phyloP scores from a whole-genome alignment of 352 stramenopile species.

The Globisporangium parvum region DNA sequence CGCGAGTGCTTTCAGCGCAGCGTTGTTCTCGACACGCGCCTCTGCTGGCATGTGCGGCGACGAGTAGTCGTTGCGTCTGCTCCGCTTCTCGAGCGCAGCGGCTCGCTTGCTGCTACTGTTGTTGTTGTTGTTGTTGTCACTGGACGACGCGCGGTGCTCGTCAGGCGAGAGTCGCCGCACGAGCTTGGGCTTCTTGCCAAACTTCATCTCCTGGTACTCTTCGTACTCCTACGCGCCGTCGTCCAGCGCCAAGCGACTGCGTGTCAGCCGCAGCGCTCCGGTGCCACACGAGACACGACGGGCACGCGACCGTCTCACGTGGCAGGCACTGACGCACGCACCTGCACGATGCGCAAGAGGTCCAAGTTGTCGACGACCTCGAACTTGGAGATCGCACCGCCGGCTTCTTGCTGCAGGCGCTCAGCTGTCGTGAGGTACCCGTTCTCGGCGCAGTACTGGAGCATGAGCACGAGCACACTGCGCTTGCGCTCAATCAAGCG shows the following conservation, averaged over 20 bases:
- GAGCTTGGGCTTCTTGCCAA: conserved; percentile 84
- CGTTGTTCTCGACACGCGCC: conserved; percentile 76
- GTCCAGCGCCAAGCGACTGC: background rate
- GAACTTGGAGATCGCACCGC: conserved; percentile 82
- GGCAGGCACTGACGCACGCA: conserved; percentile 4
- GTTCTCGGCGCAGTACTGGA: conserved; percentile 83
- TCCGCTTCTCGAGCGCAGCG: conserved; percentile 48
- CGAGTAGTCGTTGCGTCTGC: conserved; percentile 66
- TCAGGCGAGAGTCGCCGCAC: conserved; percentile 60
- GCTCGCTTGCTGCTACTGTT: conserved; percentile 21
- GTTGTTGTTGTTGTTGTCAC: conserved; percentile 19
- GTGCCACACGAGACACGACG: background rate
- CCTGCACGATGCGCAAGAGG: conserved; percentile 77
- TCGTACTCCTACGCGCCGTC: conserved; percentile 75
- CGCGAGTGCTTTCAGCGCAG: conserved; percentile 49
- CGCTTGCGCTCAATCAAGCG: conserved; percentile 75
- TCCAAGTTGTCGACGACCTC: conserved; percentile 92
- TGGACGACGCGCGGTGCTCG: conserved; percentile 18
- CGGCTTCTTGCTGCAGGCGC: conserved; percentile 81
- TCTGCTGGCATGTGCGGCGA: conserved; percentile 73
- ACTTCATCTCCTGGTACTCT: conserved; percentile 91
- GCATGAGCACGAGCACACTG: conserved; percentile 81
- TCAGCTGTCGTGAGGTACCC: conserved; percentile 84
- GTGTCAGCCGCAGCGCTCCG: conserved; percentile 1
- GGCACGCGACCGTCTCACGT: too few relatives aligned